These are phyloP conservation scores for Colletotrichum gloeosporioides DNA, from an alignment of 2,329 filamentous ascomycete genomes.

Conservation along the genomic window DNA sequence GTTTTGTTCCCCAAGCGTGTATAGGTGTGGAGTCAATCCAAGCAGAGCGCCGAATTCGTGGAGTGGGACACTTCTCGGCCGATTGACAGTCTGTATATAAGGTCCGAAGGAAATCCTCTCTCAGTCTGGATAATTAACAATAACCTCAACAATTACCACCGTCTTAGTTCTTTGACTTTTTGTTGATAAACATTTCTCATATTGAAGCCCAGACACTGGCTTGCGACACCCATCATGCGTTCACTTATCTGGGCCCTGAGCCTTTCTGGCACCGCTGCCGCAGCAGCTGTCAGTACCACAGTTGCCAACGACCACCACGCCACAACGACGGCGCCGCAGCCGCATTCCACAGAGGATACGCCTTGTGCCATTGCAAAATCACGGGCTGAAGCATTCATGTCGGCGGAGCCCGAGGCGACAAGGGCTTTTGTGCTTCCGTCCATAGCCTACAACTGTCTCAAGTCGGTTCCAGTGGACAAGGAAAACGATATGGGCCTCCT, in stretches of 20 bases:
- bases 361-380: not conserved
- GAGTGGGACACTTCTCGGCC: not conserved
- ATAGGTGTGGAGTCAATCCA: not conserved
- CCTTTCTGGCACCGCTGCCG: not conserved
- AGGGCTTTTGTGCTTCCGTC: not conserved
- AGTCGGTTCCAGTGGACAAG: slow-evolving; percentile 9
- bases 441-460: slow-evolving; percentile 10
- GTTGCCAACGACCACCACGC: not conserved
- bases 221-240: not conserved
- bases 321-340: not conserved
- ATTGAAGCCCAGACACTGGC: not conserved
- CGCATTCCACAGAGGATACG: not conserved
- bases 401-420: not conserved
- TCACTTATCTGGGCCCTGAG: not conserved
- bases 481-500: slow-evolving; percentile 13
- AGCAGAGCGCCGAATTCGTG: not conserved
- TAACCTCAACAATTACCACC: not conserved
- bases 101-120: not conserved
- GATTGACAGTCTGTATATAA: not conserved
- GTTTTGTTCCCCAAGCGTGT: not conserved
- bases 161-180: not conserved
- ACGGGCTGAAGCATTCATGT: not conserved
- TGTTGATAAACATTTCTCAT: not conserved
- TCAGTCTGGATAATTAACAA: not conserved
- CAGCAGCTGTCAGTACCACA: not conserved